Base-by-base conservation (phyloP, 1,284 basidiomycete species). In the Pascua guehoae region DNA sequence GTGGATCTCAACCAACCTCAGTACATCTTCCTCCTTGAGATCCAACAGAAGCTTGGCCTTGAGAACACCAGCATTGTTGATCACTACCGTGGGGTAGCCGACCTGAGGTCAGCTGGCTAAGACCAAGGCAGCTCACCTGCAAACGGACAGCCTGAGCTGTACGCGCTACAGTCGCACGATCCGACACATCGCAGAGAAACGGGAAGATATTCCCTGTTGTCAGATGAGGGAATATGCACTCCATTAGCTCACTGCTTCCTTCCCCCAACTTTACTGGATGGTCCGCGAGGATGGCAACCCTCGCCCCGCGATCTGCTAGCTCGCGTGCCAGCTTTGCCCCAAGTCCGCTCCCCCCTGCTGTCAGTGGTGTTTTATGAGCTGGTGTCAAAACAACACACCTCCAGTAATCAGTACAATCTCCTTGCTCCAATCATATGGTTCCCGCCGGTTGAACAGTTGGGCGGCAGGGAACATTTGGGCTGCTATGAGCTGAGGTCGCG, bases 51-150 rank as follows among this genome's bases (percentile, higher is more conserved):
- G 79, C 69, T 91, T 93, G 37, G 93, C 92, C 75, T 93, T 88
- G 38, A 90, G 89, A 53, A 97, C 85, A n/a, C 93, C 95, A 1
- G 95, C 95, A 69, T 97, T 98, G 78, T 98, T 98, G 68, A 98
- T 81, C 14, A 98, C 78, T 38, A 98, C 83, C 0, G 95, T 95
- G 1, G 92, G 89, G 53, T 88, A 82, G 8, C 92, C 92, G 53
- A 94, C 80, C 89, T 92, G 66, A n/a, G 24, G 51, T 47, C 16
- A 49, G 46, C 40, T 39, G 5, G 46, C 45, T 10, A 8, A 5
- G 9, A 2, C 8, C 14, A 49, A 32, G 12, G 9, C 10, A 16
- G 46, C 78, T 58, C 61, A 90, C 89, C 79, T 94, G 89, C 68
- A 88, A 82, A 15, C 85, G 75, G 53, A 96, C 82, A 70, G 79